Base-by-base conservation (phyloP, 2,329 filamentous ascomycete species). In the Stagonosporopsis rhizophila region DNA sequence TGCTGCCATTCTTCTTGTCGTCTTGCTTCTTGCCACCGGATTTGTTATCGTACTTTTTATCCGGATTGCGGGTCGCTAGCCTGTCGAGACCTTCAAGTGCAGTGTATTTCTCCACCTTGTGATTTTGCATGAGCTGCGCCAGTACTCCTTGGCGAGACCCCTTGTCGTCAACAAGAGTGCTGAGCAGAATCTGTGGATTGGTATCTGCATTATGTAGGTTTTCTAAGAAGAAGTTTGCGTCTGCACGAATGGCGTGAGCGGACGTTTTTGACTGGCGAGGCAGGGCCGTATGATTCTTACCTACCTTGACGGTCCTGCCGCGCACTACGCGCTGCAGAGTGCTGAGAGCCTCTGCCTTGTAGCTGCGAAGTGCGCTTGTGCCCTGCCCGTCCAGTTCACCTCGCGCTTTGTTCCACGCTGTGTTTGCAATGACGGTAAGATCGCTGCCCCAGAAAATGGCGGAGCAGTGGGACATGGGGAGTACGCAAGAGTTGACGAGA, bases 361-460 rank as follows among this genome's bases (percentile, higher is more conserved):
- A 72, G 28, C 46, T 61, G 15, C 72, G 67, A 19, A 67, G 61
- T 38, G 76, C 74, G 6, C 60, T 59, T 32, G 67, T 62, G 12
- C 76, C 78, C 62, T 78, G 76, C 37, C 71, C 72, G 28, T 71
- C 62, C 2, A 72, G 54, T 12, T 69, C 64, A 15, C 69, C 72
- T 9, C 70, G 68, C 6, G 69, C 71, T 45, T 73, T 74, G 14
- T 60, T 67, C 79, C 79, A 81, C 5, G 75, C 73, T 14, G 76
- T 48, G 53, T 81, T 81, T 61, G 78, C 74, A 6, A 80, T 64
- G 12, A 77, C 67, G 9, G 69, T 58, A 20, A 78, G 65, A 11
- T 76, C 69, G 9, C 71, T 59, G 15, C 74, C 75, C 78, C 78
- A 80, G 60, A 79, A 79, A 20, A 81, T 68, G 38, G 77, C 77